Percentiles rank a stretch among this genome's conserved stretches.
These are phyloP conservation scores for Oenanthe javanica DNA, from an alignment of 140 eudicot species.

Conservation along the genomic window DNA sequence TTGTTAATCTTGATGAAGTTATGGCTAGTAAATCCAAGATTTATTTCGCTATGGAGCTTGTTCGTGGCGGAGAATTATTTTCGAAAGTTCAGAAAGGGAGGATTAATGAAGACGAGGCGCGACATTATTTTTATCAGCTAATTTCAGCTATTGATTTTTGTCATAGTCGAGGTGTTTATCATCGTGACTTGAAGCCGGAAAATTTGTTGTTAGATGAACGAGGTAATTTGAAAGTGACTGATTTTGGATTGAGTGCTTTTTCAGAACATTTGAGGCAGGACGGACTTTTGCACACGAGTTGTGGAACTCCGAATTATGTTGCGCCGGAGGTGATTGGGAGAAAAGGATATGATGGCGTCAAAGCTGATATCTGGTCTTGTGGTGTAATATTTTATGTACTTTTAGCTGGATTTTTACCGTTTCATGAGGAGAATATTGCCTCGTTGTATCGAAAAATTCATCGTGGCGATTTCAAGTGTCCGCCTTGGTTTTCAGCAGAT, in stretches of 20 bases:
- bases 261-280: conserved; percentile 57
- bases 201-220: conserved; percentile 66
- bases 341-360: conserved; percentile 73
- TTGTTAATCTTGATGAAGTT: conserved; percentile 73
- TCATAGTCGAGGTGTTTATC: conserved; percentile 84
- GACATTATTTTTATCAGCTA: conserved; percentile 63
- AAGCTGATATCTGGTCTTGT: conserved; percentile 87
- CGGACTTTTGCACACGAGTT: conserved; percentile 72
- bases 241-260: conserved; percentile 75
- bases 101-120: conserved; percentile 49
- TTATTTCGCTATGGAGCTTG: conserved; percentile 74
- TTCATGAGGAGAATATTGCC: conserved; percentile 62
- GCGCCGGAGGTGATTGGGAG: conserved; percentile 86
- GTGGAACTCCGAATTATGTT: conserved; percentile 85
- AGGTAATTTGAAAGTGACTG: conserved; percentile 69
- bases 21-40: conserved; percentile 75
- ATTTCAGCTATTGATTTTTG: conserved; percentile 83
- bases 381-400: conserved; percentile 72
- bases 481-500: conserved; percentile 77
- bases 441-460: conserved; percentile 63
- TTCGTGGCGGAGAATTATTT: conserved; percentile 77
- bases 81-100: conserved; percentile 47
- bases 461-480: conserved; percentile 80
- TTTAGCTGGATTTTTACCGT: conserved; percentile 75
- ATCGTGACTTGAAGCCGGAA: conserved; percentile 83